Conservation (phyloP, 345 rosid species). For the Dipteronia dyeriana region DNA sequence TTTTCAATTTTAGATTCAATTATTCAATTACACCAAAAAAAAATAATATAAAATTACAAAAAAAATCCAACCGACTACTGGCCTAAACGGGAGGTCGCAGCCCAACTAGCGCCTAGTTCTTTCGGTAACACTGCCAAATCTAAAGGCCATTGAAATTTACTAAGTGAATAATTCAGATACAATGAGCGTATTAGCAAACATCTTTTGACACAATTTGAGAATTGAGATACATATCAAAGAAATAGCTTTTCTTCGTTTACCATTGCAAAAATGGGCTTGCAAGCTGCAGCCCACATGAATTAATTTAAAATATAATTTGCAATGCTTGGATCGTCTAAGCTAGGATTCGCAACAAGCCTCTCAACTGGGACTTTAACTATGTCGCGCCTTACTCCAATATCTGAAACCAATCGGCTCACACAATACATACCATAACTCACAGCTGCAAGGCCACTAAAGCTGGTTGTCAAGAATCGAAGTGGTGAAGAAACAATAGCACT, state of each 20-base stretch:
- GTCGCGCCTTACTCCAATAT: conserved; percentile 68
- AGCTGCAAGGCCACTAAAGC: conserved; percentile 57
- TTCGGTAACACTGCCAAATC: too few species aligned
- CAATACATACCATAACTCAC: conserved; percentile 54
- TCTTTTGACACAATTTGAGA: not conserved
- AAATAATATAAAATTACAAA: too few species aligned
- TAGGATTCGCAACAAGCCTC: conserved; percentile 34
- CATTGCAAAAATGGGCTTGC: not conserved
- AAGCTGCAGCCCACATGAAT: not conserved
- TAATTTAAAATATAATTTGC: not conserved
- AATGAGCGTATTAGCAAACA: not conserved
- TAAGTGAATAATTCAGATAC: too few species aligned
- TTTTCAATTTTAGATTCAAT: too few species aligned
- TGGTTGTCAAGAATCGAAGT: conserved; percentile 47
- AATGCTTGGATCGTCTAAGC: not conserved
- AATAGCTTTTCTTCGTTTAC: not conserved
- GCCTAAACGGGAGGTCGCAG: too few species aligned
- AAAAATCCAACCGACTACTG: too few species aligned
- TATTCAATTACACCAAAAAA: too few species aligned
- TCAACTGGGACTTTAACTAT: conserved; percentile 51
- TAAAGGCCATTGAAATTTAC: too few species aligned
- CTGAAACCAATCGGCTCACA: conserved; percentile 50
- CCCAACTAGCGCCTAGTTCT: too few species aligned
- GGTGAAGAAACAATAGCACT: conserved; percentile 50
- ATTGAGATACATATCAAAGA: not conserved